Evolutionary conservation across 1,139 yeast species (phyloP).

Genomic region (Candida sp.): DNA sequence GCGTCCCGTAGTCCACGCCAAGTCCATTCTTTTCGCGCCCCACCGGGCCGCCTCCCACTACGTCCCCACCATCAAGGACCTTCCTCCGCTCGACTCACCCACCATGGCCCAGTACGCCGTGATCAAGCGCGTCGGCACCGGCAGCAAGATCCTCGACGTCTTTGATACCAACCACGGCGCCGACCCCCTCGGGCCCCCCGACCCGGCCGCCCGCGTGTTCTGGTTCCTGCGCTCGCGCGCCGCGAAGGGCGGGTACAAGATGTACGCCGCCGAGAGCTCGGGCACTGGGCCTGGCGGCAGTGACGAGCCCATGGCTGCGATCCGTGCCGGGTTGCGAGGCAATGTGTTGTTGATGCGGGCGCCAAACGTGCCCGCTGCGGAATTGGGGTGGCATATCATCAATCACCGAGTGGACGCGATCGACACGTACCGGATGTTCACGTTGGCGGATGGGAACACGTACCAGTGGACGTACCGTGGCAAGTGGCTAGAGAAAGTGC

Average conservation of each 20-base stretch:
- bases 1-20: constrained; percentile 62
- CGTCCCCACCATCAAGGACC: constrained; percentile 55
- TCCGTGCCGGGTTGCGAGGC: constrained; percentile 64
- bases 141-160: constrained; percentile 59
- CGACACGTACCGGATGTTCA: constrained; percentile 62
- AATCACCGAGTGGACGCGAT: constrained; percentile 65
- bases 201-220: constrained; percentile 45
- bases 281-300: constrained; percentile 49
- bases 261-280: constrained; percentile 46
- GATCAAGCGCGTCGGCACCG: constrained; percentile 61
- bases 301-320: constrained; percentile 60
- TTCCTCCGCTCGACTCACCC: constrained; percentile 20
- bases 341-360: constrained; percentile 58
- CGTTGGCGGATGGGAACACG: constrained; percentile 58
- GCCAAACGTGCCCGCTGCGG: constrained; percentile 50
- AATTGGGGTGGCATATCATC: constrained; percentile 67
- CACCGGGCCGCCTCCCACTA: constrained; percentile 62
- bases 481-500: constrained; percentile 58
- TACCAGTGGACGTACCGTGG: constrained; percentile 72
- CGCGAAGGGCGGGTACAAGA: constrained; percentile 65
- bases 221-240: constrained; percentile 64
- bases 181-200: constrained; percentile 37
- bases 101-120: constrained; percentile 46
- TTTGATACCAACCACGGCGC: constrained; percentile 46
- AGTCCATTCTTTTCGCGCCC: constrained; percentile 57